These are phyloP conservation scores for Sedum album DNA, from an alignment of 164 flowering plant species.

Conservation along the genomic window DNA sequence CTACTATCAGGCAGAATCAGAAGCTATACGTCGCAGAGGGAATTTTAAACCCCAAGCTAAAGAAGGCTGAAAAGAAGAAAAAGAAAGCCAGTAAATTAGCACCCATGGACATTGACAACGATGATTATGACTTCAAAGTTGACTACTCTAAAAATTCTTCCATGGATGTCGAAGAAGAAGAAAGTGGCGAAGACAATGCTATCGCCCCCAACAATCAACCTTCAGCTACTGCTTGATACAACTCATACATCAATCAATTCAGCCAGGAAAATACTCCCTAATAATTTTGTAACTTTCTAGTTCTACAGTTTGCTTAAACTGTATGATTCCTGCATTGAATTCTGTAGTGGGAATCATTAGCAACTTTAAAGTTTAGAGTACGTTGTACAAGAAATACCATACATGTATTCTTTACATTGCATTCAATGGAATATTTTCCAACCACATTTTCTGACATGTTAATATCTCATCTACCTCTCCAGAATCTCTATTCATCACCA, in stretches of 20 bases:
- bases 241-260: too few species aligned
- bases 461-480: neutral
- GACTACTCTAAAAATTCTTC: conserved; percentile 39
- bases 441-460: neutral
- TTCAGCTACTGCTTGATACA: too few species aligned
- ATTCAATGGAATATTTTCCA: too few species aligned
- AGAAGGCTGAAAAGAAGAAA: conserved; percentile 68
- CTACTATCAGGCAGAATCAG: conserved; percentile 47
- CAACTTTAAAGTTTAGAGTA: too few species aligned
- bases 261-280: too few species aligned
- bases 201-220: neutral
- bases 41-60: conserved; percentile 23
- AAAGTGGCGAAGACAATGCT: neutral
- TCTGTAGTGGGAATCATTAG: too few species aligned
- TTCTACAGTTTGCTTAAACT: too few species aligned
- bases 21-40: conserved; percentile 57
- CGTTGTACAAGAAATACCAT: too few species aligned
- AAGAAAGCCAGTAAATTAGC: conserved; percentile 46
- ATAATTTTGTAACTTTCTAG: too few species aligned
- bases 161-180: conserved; percentile 28
- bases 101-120: conserved; percentile 33
- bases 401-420: too few species aligned
- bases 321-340: too few species aligned
- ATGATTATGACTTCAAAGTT: conserved; percentile 77
- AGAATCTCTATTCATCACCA: neutral